A percentile compares a stretch with the other conserved stretches of the same genome.
Conservation (phyloP, 495 filamentous ascomycete genomes). For the Annulohypoxylon maeteangense region DNA sequence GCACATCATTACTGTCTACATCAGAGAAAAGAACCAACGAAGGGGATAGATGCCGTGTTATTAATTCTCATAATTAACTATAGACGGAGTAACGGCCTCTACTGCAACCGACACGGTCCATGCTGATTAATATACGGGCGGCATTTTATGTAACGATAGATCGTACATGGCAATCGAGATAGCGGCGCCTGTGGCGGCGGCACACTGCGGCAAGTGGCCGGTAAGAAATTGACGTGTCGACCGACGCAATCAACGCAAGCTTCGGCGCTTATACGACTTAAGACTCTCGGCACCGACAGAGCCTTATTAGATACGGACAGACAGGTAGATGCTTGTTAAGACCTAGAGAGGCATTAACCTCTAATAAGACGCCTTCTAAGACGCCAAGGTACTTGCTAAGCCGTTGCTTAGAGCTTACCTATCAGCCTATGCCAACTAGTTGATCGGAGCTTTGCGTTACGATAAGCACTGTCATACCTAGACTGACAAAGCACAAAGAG, state of each 20-base stretch:
- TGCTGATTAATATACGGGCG: background rate
- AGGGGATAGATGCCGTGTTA: background rate
- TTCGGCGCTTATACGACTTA: conserved; percentile 20
- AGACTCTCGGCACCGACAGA: conserved; percentile 7
- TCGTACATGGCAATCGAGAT: conserved; percentile 8
- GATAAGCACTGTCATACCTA: conserved; percentile 15
- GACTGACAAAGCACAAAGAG: conserved; percentile 10
- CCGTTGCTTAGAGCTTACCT: too few species aligned
- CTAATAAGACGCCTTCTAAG: background rate
- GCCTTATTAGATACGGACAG: background rate
- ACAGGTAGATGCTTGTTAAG: too few species aligned
- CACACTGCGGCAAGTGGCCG: background rate
- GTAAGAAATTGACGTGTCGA: conserved; percentile 32
- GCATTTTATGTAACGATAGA: background rate
- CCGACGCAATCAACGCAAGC: conserved; percentile 24
- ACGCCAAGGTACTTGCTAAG: background rate
- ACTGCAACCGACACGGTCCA: conserved; percentile 13
- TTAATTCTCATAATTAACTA: background rate
- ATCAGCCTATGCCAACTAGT: too few species aligned
- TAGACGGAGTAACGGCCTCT: conserved; percentile 29
- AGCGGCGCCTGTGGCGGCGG: conserved; percentile 2
- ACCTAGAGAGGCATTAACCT: too few species aligned
- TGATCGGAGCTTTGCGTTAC: conserved; percentile 23
- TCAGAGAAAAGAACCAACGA: background rate
- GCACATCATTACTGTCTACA: background rate